phyloP scores from a whole-genome alignment of 768 basidiomycete species.

The Xanthoconium stramineum region DNA sequence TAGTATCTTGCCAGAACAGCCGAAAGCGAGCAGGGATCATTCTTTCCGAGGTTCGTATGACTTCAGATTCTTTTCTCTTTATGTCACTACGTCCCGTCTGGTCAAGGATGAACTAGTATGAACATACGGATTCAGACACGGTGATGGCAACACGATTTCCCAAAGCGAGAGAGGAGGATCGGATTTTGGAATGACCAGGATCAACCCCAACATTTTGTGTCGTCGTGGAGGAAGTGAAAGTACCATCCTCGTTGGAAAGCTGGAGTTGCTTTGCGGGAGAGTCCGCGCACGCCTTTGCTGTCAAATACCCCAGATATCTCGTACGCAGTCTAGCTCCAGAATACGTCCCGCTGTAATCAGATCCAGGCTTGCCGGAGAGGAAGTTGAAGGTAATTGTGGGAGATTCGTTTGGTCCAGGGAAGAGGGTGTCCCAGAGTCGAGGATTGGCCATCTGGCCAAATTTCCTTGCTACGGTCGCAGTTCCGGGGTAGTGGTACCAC shows the following conservation, averaged over 20 bases:
- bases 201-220: background rate
- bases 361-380: slow-evolving; percentile 33
- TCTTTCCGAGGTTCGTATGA: background rate
- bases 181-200: slow-evolving; percentile 9
- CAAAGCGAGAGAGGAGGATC: slow-evolving; percentile 7
- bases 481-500: slow-evolving; percentile 38
- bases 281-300: slow-evolving; percentile 1
- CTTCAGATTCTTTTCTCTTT: too few relatives aligned
- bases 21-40: background rate
- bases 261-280: background rate
- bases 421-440: slow-evolving; percentile 30
- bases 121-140: background rate
- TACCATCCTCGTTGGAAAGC: slow-evolving; percentile 3
- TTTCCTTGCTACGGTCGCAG: slow-evolving; percentile 29
- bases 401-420: slow-evolving; percentile 29
- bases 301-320: slow-evolving; percentile 60
- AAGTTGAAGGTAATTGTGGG: slow-evolving; percentile 27
- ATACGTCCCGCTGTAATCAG: slow-evolving; percentile 72
- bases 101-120: background rate
- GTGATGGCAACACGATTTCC: slow-evolving; percentile 7
- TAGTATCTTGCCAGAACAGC: background rate
- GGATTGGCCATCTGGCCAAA: slow-evolving; percentile 30
- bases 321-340: slow-evolving; percentile 54
- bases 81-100: background rate
- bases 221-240: slow-evolving; percentile 4